phyloP scores from a whole-genome alignment of 345 rosid species.

The Lagerstroemia speciosa region DNA sequence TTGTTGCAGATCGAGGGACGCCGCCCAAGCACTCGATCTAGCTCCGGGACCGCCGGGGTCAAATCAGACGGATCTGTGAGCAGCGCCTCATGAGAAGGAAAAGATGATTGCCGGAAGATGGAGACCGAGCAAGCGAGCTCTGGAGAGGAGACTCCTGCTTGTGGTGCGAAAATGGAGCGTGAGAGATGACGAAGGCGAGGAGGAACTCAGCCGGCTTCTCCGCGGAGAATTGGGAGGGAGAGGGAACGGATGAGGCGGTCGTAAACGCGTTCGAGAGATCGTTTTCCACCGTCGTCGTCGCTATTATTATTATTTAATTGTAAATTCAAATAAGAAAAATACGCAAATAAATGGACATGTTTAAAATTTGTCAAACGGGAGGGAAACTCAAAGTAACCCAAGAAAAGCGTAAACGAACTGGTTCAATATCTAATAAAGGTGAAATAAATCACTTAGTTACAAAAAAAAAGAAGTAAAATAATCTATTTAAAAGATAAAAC shows the following conservation, averaged over 20 bases:
- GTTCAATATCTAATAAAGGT: too few species aligned
- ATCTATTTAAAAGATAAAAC: too few species aligned
- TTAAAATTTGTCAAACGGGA: too few species aligned
- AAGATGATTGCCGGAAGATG: too few species aligned
- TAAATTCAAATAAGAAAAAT: too few species aligned
- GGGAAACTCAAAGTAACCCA: too few species aligned
- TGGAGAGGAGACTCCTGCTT: neutral
- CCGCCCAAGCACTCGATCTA: neutral
- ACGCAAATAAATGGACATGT: too few species aligned
- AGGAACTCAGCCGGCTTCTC: neutral
- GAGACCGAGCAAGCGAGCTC: neutral
- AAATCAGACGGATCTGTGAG: slow-evolving; percentile 3
- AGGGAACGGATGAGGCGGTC: neutral
- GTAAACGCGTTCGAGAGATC: slow-evolving; percentile 9
- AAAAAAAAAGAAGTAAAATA: too few species aligned
- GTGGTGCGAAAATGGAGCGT: neutral
- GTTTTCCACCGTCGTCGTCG: neutral
- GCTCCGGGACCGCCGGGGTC: neutral
- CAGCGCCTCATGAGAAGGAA: slow-evolving; percentile 5
- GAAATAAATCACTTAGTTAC: too few species aligned
- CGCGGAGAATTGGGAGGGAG: neutral
- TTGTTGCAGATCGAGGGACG: neutral
- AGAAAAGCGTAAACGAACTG: too few species aligned
- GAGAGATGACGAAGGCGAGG: neutral
- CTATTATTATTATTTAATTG: neutral